Base-by-base conservation (phyloP, 2,329 filamentous ascomycete genomes). In the Paecilomyces formosus region DNA sequence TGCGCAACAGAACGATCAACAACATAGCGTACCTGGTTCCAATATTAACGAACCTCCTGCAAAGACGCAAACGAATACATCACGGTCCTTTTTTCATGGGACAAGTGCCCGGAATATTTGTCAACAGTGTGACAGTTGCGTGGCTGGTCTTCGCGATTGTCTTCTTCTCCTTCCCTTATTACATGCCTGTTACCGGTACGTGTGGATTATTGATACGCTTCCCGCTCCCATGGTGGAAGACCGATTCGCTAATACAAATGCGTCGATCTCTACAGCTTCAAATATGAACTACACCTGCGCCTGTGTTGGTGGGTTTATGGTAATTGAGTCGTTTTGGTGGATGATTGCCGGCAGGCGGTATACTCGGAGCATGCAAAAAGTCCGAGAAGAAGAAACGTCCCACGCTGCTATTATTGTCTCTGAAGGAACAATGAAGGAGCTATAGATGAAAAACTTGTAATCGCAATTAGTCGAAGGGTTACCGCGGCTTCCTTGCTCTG, bases 91-190 rank as follows among this genome's bases (percentile, higher is more conserved):
- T 81, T 62, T 76, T 70, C 62, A 68, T 81, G 57, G 74, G 75
- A 0, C 66, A 68, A 4, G 52, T 75, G 26, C 58, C 69, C 3
- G 79, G 79, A 1, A 68, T 76, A 59, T 60, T 75, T 18, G 70
- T 78, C 12, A 81, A 81, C 57, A 67, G 73, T 8, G 70, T 81
- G 3, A 69, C 79, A 0, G 70, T 81, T 3, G 58, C 68, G 3
- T 82, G 79, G 79, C 76, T 80, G 1, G 33, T 74, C 2, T 80
- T 82, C 61, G 80, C 80, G 0, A 70, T 82, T 54, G 62, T 82
- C 55, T 79, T 82, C 68, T 81, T 79, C 65, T 75, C 72, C n/a
- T 77, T 77, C 56, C 75, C 75, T 0, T 71, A 71, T 18, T 65
- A 68, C 21, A 73, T 70, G 67, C 74, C 75, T 15, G 72, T 13